A percentile compares a stretch with the other conserved stretches of the same genome.
Evolutionary conservation across 441 rosid genomes (phyloP).

Genomic region (Jatropha podagrica): DNA sequence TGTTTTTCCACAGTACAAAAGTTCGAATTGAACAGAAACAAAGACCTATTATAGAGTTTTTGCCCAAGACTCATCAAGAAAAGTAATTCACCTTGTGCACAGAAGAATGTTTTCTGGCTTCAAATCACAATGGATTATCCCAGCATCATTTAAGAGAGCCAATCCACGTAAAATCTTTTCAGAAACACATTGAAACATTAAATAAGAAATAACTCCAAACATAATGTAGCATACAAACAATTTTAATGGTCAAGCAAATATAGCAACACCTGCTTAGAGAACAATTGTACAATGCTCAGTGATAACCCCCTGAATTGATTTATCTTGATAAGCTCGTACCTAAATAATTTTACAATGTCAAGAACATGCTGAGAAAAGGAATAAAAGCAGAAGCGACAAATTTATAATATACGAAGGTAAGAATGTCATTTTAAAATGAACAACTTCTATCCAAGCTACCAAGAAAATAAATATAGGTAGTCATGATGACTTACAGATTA

Average conservation of each 20-base stretch:
- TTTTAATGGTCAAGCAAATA: conserved; percentile 18
- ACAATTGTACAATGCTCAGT: conserved; percentile 89
- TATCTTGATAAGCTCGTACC: conserved; percentile 98
- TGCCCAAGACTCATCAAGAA: conserved; percentile 20
- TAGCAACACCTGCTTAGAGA: conserved; percentile 89
- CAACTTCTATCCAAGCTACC: conserved; percentile 5
- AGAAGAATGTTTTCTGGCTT: conserved; percentile 99
- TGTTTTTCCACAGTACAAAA: conserved; percentile 40
- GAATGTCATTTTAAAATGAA: conserved; percentile 14
- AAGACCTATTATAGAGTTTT: conserved; percentile 15
- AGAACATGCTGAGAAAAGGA: conserved; percentile 14
- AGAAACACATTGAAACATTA: conserved; percentile 18
- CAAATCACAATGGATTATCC: conserved; percentile 97
- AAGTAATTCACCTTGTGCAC: conserved; percentile 72
- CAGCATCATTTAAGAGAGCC: conserved; percentile 94
- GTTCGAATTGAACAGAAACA: conserved; percentile 26
- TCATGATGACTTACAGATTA: conserved; percentile 73
- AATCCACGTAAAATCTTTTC: conserved; percentile 83
- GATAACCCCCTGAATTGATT: conserved; percentile 97
- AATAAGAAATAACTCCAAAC: conserved; percentile 14
- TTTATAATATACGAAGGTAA: conserved; percentile 6
- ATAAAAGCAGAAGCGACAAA: conserved; percentile 21
- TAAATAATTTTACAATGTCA: conserved; percentile 35
- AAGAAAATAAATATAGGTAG: conserved; percentile 14
- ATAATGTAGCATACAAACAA: conserved; percentile 15